phyloP scores from a whole-genome alignment of 1,284 basidiomycete genomes.

The Crepidotus sp. region DNA sequence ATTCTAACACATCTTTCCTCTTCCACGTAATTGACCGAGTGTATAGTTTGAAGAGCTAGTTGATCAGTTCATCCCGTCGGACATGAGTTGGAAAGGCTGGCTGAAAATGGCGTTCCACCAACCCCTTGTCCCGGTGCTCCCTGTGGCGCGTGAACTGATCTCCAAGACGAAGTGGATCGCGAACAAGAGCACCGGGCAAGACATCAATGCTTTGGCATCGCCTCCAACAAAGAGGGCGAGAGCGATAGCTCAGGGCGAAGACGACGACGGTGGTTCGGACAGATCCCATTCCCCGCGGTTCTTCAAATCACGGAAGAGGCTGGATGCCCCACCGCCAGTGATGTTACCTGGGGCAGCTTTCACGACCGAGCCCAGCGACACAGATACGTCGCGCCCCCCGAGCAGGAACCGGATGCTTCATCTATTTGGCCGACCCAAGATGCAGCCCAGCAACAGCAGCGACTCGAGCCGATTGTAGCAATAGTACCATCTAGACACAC shows the following conservation, averaged over 20 bases:
- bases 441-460: constrained; percentile 5
- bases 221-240: constrained; percentile 22
- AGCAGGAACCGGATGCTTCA: constrained; percentile 14
- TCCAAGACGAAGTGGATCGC: constrained; percentile 66
- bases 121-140: constrained; percentile 62
- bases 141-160: constrained; percentile 65
- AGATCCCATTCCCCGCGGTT: constrained; percentile 11
- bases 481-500: constrained; percentile 1
- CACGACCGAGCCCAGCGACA: constrained; percentile 9
- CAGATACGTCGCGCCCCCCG: constrained; percentile 7
- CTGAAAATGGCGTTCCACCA: constrained; percentile 76
- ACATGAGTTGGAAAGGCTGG: constrained; percentile 71
- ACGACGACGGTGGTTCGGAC: constrained; percentile 22
- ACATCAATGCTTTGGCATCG: constrained; percentile 23
- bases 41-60: constrained; percentile 75
- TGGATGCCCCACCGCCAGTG: neutral
- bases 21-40: constrained; percentile 5
- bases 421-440: constrained; percentile 11
- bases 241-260: constrained; percentile 18
- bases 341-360: constrained; percentile 5
- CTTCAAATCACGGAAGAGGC: constrained; percentile 9
- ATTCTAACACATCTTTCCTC: neutral
- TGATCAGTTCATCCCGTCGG: constrained; percentile 70
- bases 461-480: constrained; percentile 7
- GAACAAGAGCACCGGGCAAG: constrained; percentile 27